These are phyloP conservation scores for Aspergillus sparsus DNA, from an alignment of 495 filamentous ascomycete species.

Conservation along the genomic window DNA sequence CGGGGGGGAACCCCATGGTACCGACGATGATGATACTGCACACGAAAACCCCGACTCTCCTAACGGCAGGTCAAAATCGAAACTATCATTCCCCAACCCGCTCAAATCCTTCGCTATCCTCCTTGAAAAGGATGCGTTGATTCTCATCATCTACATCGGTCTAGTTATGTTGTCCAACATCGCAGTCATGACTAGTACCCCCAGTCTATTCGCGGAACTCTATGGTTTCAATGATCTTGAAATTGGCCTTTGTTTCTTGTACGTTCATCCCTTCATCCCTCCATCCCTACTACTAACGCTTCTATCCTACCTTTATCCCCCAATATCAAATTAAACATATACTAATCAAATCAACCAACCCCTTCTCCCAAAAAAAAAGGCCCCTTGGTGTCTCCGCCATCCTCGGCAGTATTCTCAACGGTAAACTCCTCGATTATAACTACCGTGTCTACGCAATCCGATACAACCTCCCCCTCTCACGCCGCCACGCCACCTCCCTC, in stretches of 20 bases:
- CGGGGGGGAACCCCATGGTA: background rate
- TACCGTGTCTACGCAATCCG: slow-evolving; percentile 54
- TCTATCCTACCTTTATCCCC: slow-evolving; percentile 1
- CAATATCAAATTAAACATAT: background rate
- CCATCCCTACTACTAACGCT: slow-evolving; percentile 32
- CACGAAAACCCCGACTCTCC: background rate
- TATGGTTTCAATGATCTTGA: slow-evolving; percentile 69
- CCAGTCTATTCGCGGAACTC: slow-evolving; percentile 59
- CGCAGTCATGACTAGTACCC: slow-evolving; percentile 51
- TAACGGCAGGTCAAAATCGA: slow-evolving; percentile 27
- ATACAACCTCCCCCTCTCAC: slow-evolving; percentile 49
- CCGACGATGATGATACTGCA: slow-evolving; percentile 30
- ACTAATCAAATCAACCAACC: slow-evolving; percentile 21
- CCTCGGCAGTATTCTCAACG: slow-evolving; percentile 56
- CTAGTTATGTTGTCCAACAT: slow-evolving; percentile 57
- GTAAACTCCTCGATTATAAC: slow-evolving; percentile 57
- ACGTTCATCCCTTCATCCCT: slow-evolving; percentile 8
- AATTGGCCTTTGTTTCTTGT: slow-evolving; percentile 57
- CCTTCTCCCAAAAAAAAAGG: slow-evolving; percentile 14
- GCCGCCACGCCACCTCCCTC: slow-evolving; percentile 50
- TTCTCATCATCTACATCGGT: slow-evolving; percentile 58
- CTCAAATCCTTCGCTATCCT: slow-evolving; percentile 62
- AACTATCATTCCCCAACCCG: slow-evolving; percentile 66
- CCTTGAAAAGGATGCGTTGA: slow-evolving; percentile 61
- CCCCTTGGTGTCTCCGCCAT: slow-evolving; percentile 59